phyloP scores from a whole-genome alignment of 163 green algal genomes.

The Scenedesmus sp. region DNA sequence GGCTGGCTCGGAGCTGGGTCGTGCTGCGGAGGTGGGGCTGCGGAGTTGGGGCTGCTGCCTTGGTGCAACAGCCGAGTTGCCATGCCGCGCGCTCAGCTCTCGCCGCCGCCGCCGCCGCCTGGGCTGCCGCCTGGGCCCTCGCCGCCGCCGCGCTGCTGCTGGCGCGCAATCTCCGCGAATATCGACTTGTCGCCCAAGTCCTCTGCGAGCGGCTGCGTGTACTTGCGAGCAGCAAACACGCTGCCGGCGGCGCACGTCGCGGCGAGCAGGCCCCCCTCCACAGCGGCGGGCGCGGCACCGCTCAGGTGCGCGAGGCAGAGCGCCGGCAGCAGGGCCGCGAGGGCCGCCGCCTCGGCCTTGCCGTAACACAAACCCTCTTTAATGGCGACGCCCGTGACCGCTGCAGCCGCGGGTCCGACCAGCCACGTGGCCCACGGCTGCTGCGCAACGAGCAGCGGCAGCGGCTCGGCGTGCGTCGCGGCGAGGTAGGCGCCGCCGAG shows the following conservation, averaged over 20 bases:
- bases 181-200: slow-evolving; percentile 91
- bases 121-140: too few species aligned
- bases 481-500: slow-evolving; percentile 42
- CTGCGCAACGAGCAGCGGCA: slow-evolving; percentile 73
- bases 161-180: slow-evolving; percentile 37
- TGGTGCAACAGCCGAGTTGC: too few species aligned
- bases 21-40: too few species aligned
- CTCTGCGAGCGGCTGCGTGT: slow-evolving; percentile 83
- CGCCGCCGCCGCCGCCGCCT: too few species aligned
- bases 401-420: slow-evolving; percentile 89
- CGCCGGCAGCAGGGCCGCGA: slow-evolving; percentile 66
- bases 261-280: slow-evolving; percentile 66
- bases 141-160: too few species aligned
- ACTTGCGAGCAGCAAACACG: slow-evolving; percentile 90
- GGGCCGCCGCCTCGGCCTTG: slow-evolving; percentile 77
- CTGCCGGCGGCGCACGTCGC: slow-evolving; percentile 53
- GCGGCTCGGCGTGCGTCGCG: slow-evolving; percentile 38
- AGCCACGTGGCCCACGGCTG: slow-evolving; percentile 82
- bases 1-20: too few species aligned
- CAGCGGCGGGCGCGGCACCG: slow-evolving; percentile 34
- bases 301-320: slow-evolving; percentile 19
- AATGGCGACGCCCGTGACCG: slow-evolving; percentile 69
- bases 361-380: slow-evolving; percentile 82
- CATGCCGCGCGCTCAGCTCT: too few species aligned
- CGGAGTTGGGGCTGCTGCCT: too few species aligned